phyloP scores from a whole-genome alignment of 352 stramenopile species.

The Pythium sukuiense region DNA sequence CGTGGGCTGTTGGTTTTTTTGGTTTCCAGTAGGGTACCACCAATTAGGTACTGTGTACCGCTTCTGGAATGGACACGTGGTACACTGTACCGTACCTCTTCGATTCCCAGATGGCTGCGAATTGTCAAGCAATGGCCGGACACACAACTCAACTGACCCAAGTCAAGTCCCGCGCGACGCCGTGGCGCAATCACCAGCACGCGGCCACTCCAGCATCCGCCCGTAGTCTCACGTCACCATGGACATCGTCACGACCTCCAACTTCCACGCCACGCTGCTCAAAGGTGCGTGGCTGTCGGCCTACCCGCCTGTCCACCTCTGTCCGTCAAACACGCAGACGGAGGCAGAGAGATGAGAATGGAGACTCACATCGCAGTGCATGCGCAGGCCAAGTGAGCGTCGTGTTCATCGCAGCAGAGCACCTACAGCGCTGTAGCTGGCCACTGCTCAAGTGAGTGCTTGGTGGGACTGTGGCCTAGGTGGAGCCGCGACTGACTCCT shows the following conservation, averaged over 20 bases:
- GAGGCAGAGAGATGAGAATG: background rate
- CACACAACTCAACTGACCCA: background rate
- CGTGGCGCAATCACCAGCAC: background rate
- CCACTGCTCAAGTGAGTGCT: constrained; percentile 71
- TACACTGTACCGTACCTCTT: constrained; percentile 19
- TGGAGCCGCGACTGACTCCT: background rate
- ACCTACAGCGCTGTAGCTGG: constrained; percentile 76
- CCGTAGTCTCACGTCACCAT: constrained; percentile 28
- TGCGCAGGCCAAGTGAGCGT: constrained; percentile 68
- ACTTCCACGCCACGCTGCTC: constrained; percentile 87
- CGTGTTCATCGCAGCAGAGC: constrained; percentile 71
- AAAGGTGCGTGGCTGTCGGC: constrained; percentile 40
- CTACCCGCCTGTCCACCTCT: background rate
- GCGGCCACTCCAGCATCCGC: no score
- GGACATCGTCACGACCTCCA: constrained; percentile 89
- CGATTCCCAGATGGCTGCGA: background rate
- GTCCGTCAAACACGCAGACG: background rate
- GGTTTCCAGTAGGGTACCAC: constrained; percentile 13
- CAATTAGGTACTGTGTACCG: constrained; percentile 22
- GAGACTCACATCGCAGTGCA: background rate
- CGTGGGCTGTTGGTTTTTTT: constrained; percentile 25
- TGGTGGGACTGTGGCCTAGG: constrained; percentile 9
- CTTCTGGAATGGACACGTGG: background rate
- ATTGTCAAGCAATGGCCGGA: background rate
- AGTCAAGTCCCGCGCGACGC: background rate